Percentiles rank a stretch among this genome's conserved stretches.
phyloP scores from a whole-genome alignment of 805 yeast genomes.

The Kodamaea neixiangensis region DNA sequence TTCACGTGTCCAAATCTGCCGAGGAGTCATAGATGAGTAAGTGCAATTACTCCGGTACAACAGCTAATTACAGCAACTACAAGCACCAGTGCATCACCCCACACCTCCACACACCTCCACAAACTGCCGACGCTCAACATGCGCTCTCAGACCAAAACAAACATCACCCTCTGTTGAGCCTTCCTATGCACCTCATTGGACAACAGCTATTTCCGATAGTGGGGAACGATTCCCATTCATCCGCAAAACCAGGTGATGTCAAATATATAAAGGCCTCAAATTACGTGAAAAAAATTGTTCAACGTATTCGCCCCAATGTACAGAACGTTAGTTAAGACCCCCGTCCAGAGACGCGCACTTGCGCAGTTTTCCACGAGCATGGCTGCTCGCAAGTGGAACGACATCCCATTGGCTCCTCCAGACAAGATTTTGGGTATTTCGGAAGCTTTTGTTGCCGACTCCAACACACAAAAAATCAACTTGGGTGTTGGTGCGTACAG shows the following conservation, averaged over 20 bases:
- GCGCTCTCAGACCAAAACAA: background rate
- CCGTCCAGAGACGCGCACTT: conserved; percentile 5
- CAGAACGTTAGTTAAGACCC: conserved; percentile 7
- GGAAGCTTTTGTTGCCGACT: conserved; percentile 70
- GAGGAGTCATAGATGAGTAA: background rate
- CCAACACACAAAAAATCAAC: conserved; percentile 56
- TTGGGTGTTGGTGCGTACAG: conserved; percentile 94
- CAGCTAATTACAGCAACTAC: background rate
- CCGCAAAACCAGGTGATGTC: conserved; percentile 3
- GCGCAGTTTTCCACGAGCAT: conserved; percentile 10
- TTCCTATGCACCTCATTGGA: background rate
- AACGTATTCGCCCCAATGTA: conserved; percentile 7
- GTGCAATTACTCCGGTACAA: background rate
- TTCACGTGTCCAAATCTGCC: background rate
- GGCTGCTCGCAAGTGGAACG: conserved; percentile 18
- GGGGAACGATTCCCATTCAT: conserved; percentile 7
- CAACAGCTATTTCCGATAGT: conserved; percentile 1
- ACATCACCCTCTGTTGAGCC: background rate
- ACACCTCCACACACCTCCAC: background rate
- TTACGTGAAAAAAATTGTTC: background rate
- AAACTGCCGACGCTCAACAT: background rate
- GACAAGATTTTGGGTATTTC: conserved; percentile 85
- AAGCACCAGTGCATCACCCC: background rate
- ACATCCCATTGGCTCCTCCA: conserved; percentile 63
- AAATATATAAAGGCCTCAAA: conserved; percentile 3